Base-by-base conservation (phyloP, 176 grass and related monocot genomes). In the Panicum miliaceum region DNA sequence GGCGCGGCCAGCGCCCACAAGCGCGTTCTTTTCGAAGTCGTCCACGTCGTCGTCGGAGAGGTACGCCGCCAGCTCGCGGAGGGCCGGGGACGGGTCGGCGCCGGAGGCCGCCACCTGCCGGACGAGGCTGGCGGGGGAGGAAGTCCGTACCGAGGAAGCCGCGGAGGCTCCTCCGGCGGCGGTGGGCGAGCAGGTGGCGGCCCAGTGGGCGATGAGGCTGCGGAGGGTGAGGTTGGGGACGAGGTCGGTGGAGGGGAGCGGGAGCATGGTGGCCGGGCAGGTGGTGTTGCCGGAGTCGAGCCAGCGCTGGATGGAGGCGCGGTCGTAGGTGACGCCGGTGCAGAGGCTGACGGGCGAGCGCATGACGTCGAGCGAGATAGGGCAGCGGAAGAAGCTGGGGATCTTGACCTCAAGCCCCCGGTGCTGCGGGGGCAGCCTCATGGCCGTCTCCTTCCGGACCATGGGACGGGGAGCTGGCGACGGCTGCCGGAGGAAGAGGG, bases 281-380 rank as follows among this genome's bases (percentile, higher is more conserved):
- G 96, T 99, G 67, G 64, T 87, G 87, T 99, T 89, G 41, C 96
- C 96, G 42, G 91, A 94, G 76, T 99, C 96, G 45, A 99, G 85
- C 96, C 96, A 99, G 0, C 86, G 50, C 79, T 99, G 93, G 36
- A 99, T 99, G 32, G 96, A 99, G 65, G 83, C 71, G 26, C 96
- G 93, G 86, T 99, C 96, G 83, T 99, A 99, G 13, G 96, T 92
- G 71, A 99, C 91, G 42, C 96, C 96, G 64, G 96, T 99, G 91
- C 86, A 96, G 52, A 99, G 93, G 86, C 93, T 96, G 3, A 99
- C 96, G 43, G 96, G 96, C 32, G 96, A 99, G 15, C 89, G 84
- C 96, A 99, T 99, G n/a, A 99, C 93, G 66, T 99, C 93, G 0
- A 99, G 90, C 2, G 96, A 99, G 81, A 99, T 99, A 4, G 96